Evolutionary conservation across 2,329 filamentous ascomycete genomes (phyloP).

Genomic region (Botryosphaeria dothidea): DNA sequence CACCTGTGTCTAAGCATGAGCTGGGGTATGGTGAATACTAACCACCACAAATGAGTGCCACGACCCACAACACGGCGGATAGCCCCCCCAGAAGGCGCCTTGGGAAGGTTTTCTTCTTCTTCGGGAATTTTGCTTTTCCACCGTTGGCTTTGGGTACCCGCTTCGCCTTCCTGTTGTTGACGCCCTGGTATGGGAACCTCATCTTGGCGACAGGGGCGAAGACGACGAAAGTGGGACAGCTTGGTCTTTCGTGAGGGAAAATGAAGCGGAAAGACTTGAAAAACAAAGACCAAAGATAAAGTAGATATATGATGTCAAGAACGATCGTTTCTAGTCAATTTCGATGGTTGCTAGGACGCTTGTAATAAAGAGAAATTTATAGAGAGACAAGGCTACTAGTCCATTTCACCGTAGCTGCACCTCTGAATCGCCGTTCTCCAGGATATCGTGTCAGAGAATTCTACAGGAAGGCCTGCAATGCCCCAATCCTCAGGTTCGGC

Average conservation of each 20-base stretch:
- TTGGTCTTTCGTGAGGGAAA: not conserved
- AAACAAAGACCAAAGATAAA: not conserved
- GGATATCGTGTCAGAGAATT: not conserved
- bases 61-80: not conserved
- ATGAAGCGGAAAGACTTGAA: not conserved
- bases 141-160: not conserved
- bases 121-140: not conserved
- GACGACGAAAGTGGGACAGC: not conserved
- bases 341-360: not conserved
- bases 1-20: not conserved
- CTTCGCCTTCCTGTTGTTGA: not conserved
- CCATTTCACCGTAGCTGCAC: not conserved
- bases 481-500: not conserved
- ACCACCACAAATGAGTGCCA: not conserved
- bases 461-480: not conserved
- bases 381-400: not conserved
- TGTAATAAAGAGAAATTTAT: not conserved
- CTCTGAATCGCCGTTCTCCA: not conserved
- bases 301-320: not conserved
- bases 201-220: not conserved
- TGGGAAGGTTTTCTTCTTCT: not conserved
- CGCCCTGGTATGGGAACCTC: not conserved
- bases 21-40: not conserved
- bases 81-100: not conserved
- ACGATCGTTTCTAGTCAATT: not conserved